Conservation (phyloP, 768 basidiomycete genomes). For the Jaapia argillacea region DNA sequence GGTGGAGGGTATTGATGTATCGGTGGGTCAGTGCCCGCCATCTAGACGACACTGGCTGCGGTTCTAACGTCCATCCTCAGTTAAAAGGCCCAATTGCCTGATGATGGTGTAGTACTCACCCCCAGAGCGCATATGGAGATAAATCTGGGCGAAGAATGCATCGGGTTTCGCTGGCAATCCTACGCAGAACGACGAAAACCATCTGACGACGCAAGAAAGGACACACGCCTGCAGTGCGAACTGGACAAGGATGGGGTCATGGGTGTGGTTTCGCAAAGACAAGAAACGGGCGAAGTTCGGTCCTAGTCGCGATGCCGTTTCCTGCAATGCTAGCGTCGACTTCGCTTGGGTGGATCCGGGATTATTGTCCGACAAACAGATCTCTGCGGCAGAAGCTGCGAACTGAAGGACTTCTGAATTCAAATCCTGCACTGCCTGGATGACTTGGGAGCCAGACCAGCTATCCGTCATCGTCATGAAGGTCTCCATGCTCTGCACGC, state of each 20-base stretch:
- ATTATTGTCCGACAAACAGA: constrained; percentile 41
- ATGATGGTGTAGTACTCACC: constrained; percentile 33
- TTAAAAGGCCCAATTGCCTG: constrained; percentile 1
- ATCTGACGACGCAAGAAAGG: constrained; percentile 53
- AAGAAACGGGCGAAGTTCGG: constrained; percentile 50
- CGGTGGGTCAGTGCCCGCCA: constrained; percentile 70
- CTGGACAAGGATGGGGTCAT: constrained; percentile 70
- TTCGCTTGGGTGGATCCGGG: constrained; percentile 28
- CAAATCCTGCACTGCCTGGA: constrained; percentile 71
- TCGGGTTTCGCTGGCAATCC: constrained; percentile 67
- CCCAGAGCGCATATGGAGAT: constrained; percentile 42
- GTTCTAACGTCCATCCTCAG: constrained; percentile 28
- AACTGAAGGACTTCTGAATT: constrained; percentile 78
- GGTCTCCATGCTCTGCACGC: constrained; percentile 46
- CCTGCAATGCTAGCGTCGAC: constrained; percentile 42
- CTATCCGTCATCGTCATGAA: constrained; percentile 66
- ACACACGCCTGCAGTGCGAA: constrained; percentile 67
- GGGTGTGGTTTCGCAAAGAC: constrained; percentile 54
- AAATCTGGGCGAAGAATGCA: constrained; percentile 50
- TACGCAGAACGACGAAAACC: constrained; percentile 62
- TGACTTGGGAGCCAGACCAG: constrained; percentile 71
- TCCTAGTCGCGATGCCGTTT: constrained; percentile 56
- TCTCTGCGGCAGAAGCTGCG: constrained; percentile 64
- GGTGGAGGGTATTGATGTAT: constrained; percentile 58
- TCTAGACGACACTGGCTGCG: constrained; percentile 68